Base-by-base conservation (phyloP, 208 protist species). In the Tetramitus jugosus region DNA sequence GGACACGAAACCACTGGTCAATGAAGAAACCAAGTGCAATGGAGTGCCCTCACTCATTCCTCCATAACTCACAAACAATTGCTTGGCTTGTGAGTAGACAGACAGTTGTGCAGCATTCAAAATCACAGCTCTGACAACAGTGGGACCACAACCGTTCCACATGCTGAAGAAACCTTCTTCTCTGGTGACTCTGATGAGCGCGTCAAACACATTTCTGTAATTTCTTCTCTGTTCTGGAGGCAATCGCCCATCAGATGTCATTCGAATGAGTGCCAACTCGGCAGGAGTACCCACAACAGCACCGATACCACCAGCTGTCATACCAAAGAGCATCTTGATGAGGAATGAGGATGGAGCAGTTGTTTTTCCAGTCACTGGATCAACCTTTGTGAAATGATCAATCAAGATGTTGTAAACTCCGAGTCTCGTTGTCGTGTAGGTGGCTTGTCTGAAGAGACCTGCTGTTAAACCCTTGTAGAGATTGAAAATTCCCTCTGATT, bases 401-500 rank as follows among this genome's bases (percentile, higher is more conserved):
- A 26, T 14, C 31, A 60, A 35, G 3, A 20, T 13, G 29, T 60
- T 60, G 40, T 40, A 75, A n/a, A 75, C 68, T 29, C 68, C 68
- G n/a, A 75, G n/a, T 75, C 68, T 75, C 3, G 68, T 75, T 6
- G 68, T 75, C 1, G 68, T 75, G 33, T 75, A 75, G 8, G 68
- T 75, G 13, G 39, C 29, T 56, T 75, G 68, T 1, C 68, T 8
- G 1, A 75, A 60, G 8, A 75, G 40, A 40, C 26, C 68, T 40
- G 68, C 68, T 60, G 14, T 45, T 2, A 75, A 60, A n/a, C 68
- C 68, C 60, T 56, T 60, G 39, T 75, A 75, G 6, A 75, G n/a
- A 13, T 45, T 75, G 4, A 60, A 20, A 75, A 37, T 3, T 10
- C 68, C 68, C 40, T 75, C 68, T 75, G 52, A 3, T 40, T 56